Percentiles rank a stretch among this genome's conserved stretches.
These are phyloP conservation scores for Pleurotus platypus DNA, from an alignment of 768 basidiomycete species.

Conservation along the genomic window DNA sequence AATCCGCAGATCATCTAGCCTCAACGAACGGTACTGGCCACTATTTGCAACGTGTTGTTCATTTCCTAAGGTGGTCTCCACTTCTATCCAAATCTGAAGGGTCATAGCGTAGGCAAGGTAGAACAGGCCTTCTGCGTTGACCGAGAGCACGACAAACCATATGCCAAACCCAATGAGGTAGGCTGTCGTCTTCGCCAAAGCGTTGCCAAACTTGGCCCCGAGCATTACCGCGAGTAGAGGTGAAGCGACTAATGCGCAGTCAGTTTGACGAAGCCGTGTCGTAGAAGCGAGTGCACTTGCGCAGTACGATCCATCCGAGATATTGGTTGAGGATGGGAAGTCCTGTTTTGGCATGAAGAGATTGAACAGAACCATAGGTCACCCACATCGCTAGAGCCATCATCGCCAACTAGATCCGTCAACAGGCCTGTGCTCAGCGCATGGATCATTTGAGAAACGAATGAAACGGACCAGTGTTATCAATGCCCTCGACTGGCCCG, in stretches of 20 bases:
- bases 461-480: background rate
- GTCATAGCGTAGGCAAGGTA: conserved; percentile 65
- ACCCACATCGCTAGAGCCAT: conserved; percentile 45
- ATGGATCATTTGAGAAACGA: background rate
- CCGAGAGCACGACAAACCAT: conserved; percentile 76
- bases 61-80: conserved; percentile 41
- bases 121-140: conserved; percentile 80
- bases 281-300: conserved; percentile 27
- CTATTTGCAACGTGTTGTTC: background rate
- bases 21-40: conserved; percentile 36
- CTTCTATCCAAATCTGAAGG: conserved; percentile 64
- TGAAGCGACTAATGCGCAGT: conserved; percentile 35
- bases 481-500: background rate
- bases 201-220: conserved; percentile 27
- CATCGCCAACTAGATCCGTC: conserved; percentile 34
- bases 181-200: conserved; percentile 49
- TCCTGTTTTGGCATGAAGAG: conserved; percentile 63
- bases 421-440: no score
- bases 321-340: conserved; percentile 59
- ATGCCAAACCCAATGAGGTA: conserved; percentile 72
- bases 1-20: conserved; percentile 62
- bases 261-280: background rate
- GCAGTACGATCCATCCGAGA: conserved; percentile 60
- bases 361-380: conserved; percentile 54
- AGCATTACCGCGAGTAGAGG: conserved; percentile 49